Percentiles rank a stretch among this genome's conserved stretches.
phyloP scores from a whole-genome alignment of 176 grass and related monocot species.

The Alloteropsis semialata region DNA sequence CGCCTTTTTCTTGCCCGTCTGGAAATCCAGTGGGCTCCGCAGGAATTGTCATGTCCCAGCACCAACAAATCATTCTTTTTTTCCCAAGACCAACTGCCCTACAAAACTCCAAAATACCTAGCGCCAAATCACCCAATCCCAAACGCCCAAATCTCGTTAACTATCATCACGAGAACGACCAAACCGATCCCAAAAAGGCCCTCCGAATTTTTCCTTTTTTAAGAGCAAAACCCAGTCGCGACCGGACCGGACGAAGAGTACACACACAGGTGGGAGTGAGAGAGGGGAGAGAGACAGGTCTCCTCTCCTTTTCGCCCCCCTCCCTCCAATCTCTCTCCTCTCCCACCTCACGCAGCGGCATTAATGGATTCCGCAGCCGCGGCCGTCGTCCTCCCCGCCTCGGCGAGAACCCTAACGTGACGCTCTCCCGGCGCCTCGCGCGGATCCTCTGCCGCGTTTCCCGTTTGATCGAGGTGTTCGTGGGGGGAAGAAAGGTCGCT shows the following conservation, averaged over 20 bases:
- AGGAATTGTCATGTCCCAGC: background rate
- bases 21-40: background rate
- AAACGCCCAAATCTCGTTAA: slow-evolving; percentile 14
- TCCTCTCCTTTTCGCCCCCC: background rate
- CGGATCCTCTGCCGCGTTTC: slow-evolving; percentile 21
- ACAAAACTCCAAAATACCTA: slow-evolving; percentile 19
- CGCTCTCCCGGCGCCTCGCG: background rate
- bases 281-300: background rate
- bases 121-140: slow-evolving; percentile 6
- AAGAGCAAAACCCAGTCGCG: background rate
- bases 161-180: slow-evolving; percentile 29
- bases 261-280: background rate
- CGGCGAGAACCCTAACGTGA: slow-evolving; percentile 19
- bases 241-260: background rate
- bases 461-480: background rate
- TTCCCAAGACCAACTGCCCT: background rate
- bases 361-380: slow-evolving; percentile 45
- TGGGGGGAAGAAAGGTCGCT: background rate
- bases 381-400: background rate
- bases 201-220: background rate
- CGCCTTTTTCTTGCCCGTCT: background rate
- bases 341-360: slow-evolving; percentile 32
- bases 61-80: background rate
- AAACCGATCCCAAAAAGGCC: slow-evolving; percentile 1
- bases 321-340: background rate